A percentile compares a stretch with the other conserved stretches of the same genome.
phyloP scores from a whole-genome alignment of 1,284 basidiomycete species.

The Pterula multifida region DNA sequence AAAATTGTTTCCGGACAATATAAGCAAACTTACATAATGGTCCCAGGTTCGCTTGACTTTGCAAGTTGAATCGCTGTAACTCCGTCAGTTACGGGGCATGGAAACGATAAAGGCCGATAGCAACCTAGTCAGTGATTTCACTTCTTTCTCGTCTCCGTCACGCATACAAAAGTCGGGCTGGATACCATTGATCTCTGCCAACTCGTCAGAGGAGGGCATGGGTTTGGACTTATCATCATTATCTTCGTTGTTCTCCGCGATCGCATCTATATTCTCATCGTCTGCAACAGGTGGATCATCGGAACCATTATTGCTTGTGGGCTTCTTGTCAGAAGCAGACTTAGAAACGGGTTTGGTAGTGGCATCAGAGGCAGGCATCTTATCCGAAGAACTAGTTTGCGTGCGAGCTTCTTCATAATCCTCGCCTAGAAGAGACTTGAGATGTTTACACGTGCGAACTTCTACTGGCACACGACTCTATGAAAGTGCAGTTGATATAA shows the following conservation, averaged over 20 bases:
- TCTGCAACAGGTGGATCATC: slow-evolving; percentile 4
- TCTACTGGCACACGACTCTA: slow-evolving; percentile 35
- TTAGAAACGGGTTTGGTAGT: not conserved
- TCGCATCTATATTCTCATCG: not conserved
- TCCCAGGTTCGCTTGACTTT: slow-evolving; percentile 18
- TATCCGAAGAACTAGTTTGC: slow-evolving; percentile 11
- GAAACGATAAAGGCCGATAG: slow-evolving; percentile 10
- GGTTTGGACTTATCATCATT: slow-evolving; percentile 2
- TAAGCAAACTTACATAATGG: slow-evolving; percentile 10
- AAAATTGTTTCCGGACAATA: not conserved
- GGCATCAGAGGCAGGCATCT: slow-evolving; percentile 6
- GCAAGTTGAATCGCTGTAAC: slow-evolving; percentile 14
- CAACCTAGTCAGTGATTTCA: slow-evolving; percentile 17
- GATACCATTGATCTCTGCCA: slow-evolving; percentile 22
- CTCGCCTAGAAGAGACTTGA: slow-evolving; percentile 44
- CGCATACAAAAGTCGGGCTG: slow-evolving; percentile 20
- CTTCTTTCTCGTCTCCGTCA: slow-evolving; percentile 22
- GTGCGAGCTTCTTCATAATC: slow-evolving; percentile 37
- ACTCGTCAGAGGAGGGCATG: slow-evolving; percentile 3
- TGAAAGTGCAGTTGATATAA: slow-evolving; percentile 4
- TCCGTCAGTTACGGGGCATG: no score
- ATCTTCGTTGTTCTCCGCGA: not conserved
- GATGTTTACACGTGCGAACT: slow-evolving; percentile 51
- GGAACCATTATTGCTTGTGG: slow-evolving; percentile 6
- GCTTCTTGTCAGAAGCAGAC: slow-evolving; percentile 7